Evolutionary conservation across 2,329 filamentous ascomycete species (phyloP), one percentile per base, ranked within the genome.

Genomic region (Coniochaeta ligniaria): DNA sequence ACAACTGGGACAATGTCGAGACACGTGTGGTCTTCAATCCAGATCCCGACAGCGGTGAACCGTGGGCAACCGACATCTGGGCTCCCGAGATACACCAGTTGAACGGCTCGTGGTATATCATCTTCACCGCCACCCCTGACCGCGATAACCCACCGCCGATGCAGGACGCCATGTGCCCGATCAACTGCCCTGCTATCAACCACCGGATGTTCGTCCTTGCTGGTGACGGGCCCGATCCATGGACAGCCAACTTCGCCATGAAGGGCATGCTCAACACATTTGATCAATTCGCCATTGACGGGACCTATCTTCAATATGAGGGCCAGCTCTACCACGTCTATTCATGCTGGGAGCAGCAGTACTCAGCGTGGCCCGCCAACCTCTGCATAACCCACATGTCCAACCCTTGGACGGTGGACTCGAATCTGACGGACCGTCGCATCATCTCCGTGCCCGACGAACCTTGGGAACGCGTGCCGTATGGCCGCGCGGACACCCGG

Each of bases 1-100:
- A 73, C 64, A 74, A 76, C 57, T 76, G 75, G 74, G 73, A 76
- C 59, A 59, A 72, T 59, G 70, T 71, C 2, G 74, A 76, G 59
- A 69, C 68, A 2, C 69, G 74, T 8, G 67, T 72, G 16, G 69
- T 74, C 58, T 75, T 74, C 63, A 70, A 71, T 5, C 72, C 74
- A 6, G 66, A 73, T 57, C 63, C 65, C 17, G 65, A 64, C 2
- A 71, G 69, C 31, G 66, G 65, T 24, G 68, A 70, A 31, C 70
- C 70, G 2, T 75, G 72, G 72, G 72, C 72, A 16, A 75, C 72
- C 0, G 68, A 68, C 50, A 59, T 74, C 16, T 74, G 72, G 72
- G 72, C 72, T 8, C 71, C 71, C 2, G 71, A 73, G 61, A 72
- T 73, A 8, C 71, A 73, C 57, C 35, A 43, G 22, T 12, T 58